Evolutionary conservation across 2,329 filamentous ascomycete genomes (phyloP).

Genomic region (Hymenoscyphus fructigenus): DNA sequence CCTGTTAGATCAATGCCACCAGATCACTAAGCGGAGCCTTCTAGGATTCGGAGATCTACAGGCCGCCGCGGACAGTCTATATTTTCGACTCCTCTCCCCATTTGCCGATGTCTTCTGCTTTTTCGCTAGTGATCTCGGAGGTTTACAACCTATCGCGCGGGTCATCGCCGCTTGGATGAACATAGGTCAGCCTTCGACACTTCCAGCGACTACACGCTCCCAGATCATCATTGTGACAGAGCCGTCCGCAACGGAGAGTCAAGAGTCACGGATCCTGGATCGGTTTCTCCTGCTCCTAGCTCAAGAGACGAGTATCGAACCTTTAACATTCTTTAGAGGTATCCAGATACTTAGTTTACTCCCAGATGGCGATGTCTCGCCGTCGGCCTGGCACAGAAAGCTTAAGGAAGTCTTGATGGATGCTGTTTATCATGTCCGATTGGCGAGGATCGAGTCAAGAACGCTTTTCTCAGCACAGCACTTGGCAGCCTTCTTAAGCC

Average conservation of each 20-base stretch:
- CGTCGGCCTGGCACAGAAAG: constrained; percentile 20
- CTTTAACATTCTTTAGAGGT: no score
- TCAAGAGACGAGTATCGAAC: constrained; percentile 28
- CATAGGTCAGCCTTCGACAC: constrained; percentile 19
- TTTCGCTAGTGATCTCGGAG: constrained; percentile 32
- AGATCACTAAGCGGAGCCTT: constrained; percentile 20
- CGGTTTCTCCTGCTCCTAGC: constrained; percentile 30
- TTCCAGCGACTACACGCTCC: constrained; percentile 25
- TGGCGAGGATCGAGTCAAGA: constrained; percentile 17
- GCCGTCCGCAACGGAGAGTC: constrained; percentile 23
- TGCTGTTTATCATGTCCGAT: constrained; percentile 24
- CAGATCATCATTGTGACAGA: constrained; percentile 32
- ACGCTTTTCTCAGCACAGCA: constrained; percentile 29
- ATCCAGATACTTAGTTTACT: constrained; percentile 15
- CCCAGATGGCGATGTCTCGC: constrained; percentile 16
- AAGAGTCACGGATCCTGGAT: constrained; percentile 19
- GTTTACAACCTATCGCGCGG: constrained; percentile 26
- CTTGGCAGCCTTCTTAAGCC: constrained; percentile 27
- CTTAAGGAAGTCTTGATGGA: constrained; percentile 29
- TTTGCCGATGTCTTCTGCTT: constrained; percentile 35
- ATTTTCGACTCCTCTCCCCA: constrained; percentile 26
- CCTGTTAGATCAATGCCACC: constrained; percentile 19
- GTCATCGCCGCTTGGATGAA: constrained; percentile 27
- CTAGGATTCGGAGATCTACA: constrained; percentile 11
- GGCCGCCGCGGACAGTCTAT: constrained; percentile 20